Conservation (phyloP, 192 early-diverging fungal genomes). For the Mortierella claussenii region DNA sequence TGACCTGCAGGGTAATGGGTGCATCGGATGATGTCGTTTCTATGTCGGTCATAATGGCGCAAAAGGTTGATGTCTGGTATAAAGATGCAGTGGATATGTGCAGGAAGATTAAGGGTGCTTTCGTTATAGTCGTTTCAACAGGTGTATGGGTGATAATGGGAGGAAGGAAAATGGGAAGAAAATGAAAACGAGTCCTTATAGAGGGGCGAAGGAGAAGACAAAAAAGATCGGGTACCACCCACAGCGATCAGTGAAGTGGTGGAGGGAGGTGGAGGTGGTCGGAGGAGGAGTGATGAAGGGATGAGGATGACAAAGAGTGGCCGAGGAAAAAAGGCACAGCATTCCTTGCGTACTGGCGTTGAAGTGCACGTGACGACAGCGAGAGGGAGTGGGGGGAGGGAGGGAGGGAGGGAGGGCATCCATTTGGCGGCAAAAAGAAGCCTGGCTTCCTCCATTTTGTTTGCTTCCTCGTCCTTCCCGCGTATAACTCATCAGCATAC, state of each 20-base stretch:
- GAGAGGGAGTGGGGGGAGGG: too few relatives aligned
- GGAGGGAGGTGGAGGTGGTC: not conserved
- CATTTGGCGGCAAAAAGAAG: too few relatives aligned
- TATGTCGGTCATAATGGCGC: not conserved
- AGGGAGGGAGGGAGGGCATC: too few relatives aligned
- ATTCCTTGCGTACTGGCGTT: too few relatives aligned
- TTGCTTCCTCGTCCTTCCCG: too few relatives aligned
- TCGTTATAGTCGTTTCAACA: too few relatives aligned
- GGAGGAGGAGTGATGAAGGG: not conserved
- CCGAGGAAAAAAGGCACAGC: not conserved
- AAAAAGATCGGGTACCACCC: slow-evolving; percentile 3
- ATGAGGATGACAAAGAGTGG: not conserved
- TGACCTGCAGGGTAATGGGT: slow-evolving; percentile 42
- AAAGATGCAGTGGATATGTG: too few relatives aligned
- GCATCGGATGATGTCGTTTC: slow-evolving; percentile 2
- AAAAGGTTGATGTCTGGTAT: not conserved
- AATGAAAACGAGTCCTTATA: not conserved
- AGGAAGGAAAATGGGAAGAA: not conserved
- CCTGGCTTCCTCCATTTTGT: too few relatives aligned
- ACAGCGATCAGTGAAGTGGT: slow-evolving; percentile 20
- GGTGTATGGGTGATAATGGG: too few relatives aligned
- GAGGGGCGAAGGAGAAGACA: not conserved
- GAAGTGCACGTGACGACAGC: too few relatives aligned
- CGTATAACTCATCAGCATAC: too few relatives aligned
- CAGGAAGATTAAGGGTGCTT: too few relatives aligned